Base-by-base conservation (phyloP, 2,329 filamentous ascomycete genomes). In the Penicillium sp. region DNA sequence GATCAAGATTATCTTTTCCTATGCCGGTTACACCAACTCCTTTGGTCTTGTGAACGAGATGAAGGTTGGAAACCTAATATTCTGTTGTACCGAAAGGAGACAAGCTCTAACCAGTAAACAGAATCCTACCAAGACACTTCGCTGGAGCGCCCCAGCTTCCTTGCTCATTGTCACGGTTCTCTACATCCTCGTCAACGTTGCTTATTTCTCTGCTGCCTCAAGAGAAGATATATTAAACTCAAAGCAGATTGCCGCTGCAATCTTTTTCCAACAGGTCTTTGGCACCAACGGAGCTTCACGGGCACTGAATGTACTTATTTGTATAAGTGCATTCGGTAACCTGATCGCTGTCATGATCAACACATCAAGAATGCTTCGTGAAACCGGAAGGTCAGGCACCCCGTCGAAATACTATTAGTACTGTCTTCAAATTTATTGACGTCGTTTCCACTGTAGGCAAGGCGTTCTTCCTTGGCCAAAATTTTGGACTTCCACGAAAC, bases 31-130 rank as follows among this genome's bases (percentile, higher is more conserved):
- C 59, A 70, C 76, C 11, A 86, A 86, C 60, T 81, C 82, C 0
- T 86, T 86, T 69, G 84, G 84, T 59, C 76, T 86, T 3, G 80
- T 82, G 56, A 84, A 84, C 52, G 83, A 86, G 67, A 79, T 85
- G 60, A 79, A 79, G 65, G 76, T 77, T 3, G 8, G 51, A 6
- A 49, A 28, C 21, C 38, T 3, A 20, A 43, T 14, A 46, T 24
- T 23, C 16, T 20, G 11, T 14, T n/a, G 1, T 20, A 18, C 23
- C 5, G 6, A 30, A 28, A 30, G 5, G 24, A 20, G 3, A 14
- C 11, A 23, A 28, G 30, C 6, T 18, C 46, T 58, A 54, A 58
- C n/a, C 6, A 23, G 26, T 20, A 20, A 42, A 38, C 28, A 83
- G 75, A 81, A 84, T 59, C 84, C 84, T 0, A 74, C 86, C 28